Percentiles rank a stretch among this genome's conserved stretches.
Conservation (phyloP, 2,329 filamentous ascomycete species). For the Didymosphaeria variabile region DNA sequence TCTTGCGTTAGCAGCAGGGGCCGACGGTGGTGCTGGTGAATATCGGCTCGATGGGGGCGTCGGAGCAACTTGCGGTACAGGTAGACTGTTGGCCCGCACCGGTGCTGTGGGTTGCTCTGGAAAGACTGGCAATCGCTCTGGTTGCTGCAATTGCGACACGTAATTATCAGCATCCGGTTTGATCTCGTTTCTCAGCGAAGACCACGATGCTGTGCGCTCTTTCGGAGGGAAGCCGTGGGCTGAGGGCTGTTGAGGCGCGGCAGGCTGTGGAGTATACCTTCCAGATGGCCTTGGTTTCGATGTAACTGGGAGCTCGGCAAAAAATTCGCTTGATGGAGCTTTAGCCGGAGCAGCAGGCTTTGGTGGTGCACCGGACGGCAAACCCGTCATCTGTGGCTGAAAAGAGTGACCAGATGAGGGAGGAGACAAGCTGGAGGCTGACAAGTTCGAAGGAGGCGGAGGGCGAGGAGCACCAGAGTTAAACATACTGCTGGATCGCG, state of each 20-base stretch:
- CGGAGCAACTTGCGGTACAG: constrained; percentile 40
- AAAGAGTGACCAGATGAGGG: constrained; percentile 52
- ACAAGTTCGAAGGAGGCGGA: constrained; percentile 41
- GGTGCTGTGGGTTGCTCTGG: constrained; percentile 44
- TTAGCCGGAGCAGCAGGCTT: constrained; percentile 41
- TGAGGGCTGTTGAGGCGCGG: constrained; percentile 35
- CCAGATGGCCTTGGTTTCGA: constrained; percentile 52
- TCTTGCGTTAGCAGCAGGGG: constrained; percentile 47
- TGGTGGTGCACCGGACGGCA: constrained; percentile 32
- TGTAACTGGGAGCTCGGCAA: constrained; percentile 58
- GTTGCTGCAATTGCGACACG: constrained; percentile 49
- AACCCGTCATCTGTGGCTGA: constrained; percentile 40
- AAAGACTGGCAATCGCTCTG: constrained; percentile 52
- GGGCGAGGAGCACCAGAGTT: constrained; percentile 31
- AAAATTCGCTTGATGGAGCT: constrained; percentile 53
- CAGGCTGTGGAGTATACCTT: constrained; percentile 50
- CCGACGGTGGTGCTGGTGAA: constrained; percentile 44
- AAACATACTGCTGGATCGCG: constrained; percentile 69
- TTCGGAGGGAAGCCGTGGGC: constrained; percentile 36
- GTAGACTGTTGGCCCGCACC: constrained; percentile 42
- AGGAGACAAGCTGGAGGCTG: constrained; percentile 50
- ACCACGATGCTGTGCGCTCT: constrained; percentile 48
- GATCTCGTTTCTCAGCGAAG: constrained; percentile 46
- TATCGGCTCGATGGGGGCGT: constrained; percentile 39
- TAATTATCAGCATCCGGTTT: constrained; percentile 38